Conservation (phyloP, 495 filamentous ascomycete genomes). For the Daldinia bambusicola region DNA sequence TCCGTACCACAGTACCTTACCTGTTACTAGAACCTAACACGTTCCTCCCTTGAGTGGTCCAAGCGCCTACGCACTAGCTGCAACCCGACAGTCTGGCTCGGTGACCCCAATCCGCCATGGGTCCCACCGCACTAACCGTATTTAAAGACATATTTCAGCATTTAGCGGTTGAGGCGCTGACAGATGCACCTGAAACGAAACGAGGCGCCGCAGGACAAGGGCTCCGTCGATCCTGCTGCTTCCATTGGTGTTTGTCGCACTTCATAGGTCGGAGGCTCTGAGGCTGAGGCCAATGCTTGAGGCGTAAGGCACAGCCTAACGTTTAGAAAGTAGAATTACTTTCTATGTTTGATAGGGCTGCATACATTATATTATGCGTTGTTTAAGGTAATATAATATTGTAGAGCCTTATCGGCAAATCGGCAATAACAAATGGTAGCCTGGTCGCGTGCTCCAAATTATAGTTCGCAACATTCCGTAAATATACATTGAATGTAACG, state of each 20-base stretch:
- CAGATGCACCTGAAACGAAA: slow-evolving; percentile 4
- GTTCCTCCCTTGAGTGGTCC: neutral
- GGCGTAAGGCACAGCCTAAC: neutral
- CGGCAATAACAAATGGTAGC: too few relatives aligned
- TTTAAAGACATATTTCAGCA: neutral
- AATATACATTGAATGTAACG: too few relatives aligned
- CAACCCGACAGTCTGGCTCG: slow-evolving; percentile 9
- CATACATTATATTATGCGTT: too few relatives aligned
- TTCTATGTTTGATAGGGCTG: too few relatives aligned
- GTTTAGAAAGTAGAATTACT: neutral
- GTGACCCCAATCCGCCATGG: neutral
- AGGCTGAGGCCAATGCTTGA: neutral
- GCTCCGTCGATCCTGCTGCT: neutral
- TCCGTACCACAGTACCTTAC: too few relatives aligned
- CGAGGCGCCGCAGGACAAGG: slow-evolving; percentile 7
- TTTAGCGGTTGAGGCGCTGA: neutral
- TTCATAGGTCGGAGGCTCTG: slow-evolving; percentile 1
- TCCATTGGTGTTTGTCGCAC: neutral
- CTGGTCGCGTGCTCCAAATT: too few relatives aligned
- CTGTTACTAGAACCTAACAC: too few relatives aligned
- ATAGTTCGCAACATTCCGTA: too few relatives aligned
- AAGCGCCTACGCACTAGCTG: neutral
- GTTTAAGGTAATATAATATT: too few relatives aligned
- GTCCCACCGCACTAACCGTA: neutral
- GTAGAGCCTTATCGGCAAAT: too few relatives aligned